Evolutionary conservation across 176 grass and related monocot species (phyloP), one percentile per base, ranked within the genome.

Genomic region (Zizania latifolia): DNA sequence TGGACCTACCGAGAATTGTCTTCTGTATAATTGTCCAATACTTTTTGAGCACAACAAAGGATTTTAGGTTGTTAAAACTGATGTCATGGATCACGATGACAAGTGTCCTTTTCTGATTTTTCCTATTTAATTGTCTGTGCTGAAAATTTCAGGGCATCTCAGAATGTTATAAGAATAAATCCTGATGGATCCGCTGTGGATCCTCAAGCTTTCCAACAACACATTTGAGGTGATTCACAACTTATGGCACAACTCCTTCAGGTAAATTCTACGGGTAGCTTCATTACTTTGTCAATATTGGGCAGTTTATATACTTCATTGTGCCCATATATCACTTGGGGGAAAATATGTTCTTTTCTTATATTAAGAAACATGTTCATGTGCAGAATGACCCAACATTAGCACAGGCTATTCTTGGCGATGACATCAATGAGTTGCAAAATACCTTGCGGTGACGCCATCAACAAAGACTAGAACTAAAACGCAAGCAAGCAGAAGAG

Each of bases 171-270:
- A 50, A 89, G 74, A 51, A 19, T 93, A 45, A 92, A 88, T 64
- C 39, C 74, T 9, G 90, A 97, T 83, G 94, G 94, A 28, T 87
- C 94, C 17, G 86, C 90, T 70, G 73, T 78, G 30, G 87, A 97
- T 80, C 94, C 94, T 81, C 71, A 81, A 78, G 88, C 86, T 75
- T 97, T 97, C 68, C 90, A 83, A 55, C 94, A 97, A 76, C 90
- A 83, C 58, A 70, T 88, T 76, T 80, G 86, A 35, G 65, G 74
- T 66, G 86, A 97, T 83, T 91, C 94, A 45, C 90, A 89, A 35
- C 85, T 97, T 45, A 93, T 97, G 86, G 83, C 88, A 55, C 94
- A 83, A 53, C 90, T 97, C 68, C 94, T 81, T 78, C 90, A 97
- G 94, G 94, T 88, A 88, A 48, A 77, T 21, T 21, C 23, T 71